Conservation (phyloP, 306 rosid species). For the Quercus robur region DNA sequence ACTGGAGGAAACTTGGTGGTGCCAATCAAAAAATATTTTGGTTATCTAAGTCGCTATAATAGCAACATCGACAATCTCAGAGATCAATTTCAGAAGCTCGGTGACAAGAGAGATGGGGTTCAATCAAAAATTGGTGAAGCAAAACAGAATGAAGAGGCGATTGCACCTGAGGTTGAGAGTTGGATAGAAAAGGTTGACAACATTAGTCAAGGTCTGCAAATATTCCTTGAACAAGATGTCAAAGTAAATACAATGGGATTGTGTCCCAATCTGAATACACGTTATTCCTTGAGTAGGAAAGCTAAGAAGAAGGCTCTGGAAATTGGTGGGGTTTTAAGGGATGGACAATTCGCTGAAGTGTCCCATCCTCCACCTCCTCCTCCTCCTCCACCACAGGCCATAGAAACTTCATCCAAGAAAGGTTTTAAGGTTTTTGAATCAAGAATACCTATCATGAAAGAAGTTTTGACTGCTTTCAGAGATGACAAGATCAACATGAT, state of each 20-base stretch:
- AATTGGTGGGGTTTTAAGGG: too few relatives aligned
- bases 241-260: too few relatives aligned
- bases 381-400: too few relatives aligned
- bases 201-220: neutral
- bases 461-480: neutral
- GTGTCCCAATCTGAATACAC: too few relatives aligned
- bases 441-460: neutral
- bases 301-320: too few relatives aligned
- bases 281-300: too few relatives aligned
- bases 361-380: too few relatives aligned
- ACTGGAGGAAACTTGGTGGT: neutral
- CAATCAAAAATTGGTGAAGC: too few relatives aligned
- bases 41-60: neutral
- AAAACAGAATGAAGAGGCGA: too few relatives aligned
- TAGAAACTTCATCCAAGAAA: too few relatives aligned
- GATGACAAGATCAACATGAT: slow-evolving; percentile 11
- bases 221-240: neutral
- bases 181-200: neutral
- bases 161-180: neutral
- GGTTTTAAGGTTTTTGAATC: slow-evolving; percentile 5
- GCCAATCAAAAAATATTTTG: neutral
- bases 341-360: too few relatives aligned
- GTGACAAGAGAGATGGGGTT: neutral
- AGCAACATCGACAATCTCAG: neutral
- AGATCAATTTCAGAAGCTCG: neutral